Base-by-base conservation (phyloP, 2,329 filamentous ascomycete genomes). In the Periconia digitata region DNA sequence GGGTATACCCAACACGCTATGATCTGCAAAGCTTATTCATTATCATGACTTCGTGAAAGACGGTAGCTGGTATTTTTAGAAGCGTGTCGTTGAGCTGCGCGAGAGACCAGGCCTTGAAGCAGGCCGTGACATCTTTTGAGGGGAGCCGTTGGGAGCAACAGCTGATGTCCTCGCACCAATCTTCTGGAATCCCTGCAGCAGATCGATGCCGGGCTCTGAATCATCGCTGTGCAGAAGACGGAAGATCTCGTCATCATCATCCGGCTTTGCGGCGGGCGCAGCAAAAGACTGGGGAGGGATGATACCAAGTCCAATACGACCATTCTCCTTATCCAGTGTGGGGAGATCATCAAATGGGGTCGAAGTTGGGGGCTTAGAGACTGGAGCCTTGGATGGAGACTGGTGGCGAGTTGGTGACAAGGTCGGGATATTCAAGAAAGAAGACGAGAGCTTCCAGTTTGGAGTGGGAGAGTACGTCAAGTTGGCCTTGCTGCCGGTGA, bases 121-220 rank as follows among this genome's bases (percentile, higher is more conserved):
- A n/a, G 67, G 66, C 27, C 42, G 24, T 5, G 42, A 23, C 34
- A 62, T 58, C 59, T 70, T 70, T 48, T 63, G 55, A 12, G 67
- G 67, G 20, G 67, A 70, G 24, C 67, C 68, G 29, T 70, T 70
- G 8, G 65, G 56, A 6, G 67, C 67, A 32, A 69, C 63, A 38
- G 60, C 59, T 20, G 62, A 57, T 2, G 59, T 47, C 22, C 64
- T 53, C 5, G 71, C 66, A 43, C 87, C 87, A 64, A 91, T 90
- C 73, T 85, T 87, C 65, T 86, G 83, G 60, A 90, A 91, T 8
- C 86, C 86, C 63, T 89, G 85, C 39, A 88, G 79, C 55, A 91
- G 85, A 60, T 91, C 87, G 43, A 90, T 79, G 13, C 80, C 72
- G 50, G 85, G 83, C 49, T 82, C 77, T 3, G 75, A 74, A 35